Evolutionary conservation across 1,284 basidiomycete genomes (phyloP), one percentile per base, ranked within the genome.

Genomic region (Austropuccinia psidii): DNA sequence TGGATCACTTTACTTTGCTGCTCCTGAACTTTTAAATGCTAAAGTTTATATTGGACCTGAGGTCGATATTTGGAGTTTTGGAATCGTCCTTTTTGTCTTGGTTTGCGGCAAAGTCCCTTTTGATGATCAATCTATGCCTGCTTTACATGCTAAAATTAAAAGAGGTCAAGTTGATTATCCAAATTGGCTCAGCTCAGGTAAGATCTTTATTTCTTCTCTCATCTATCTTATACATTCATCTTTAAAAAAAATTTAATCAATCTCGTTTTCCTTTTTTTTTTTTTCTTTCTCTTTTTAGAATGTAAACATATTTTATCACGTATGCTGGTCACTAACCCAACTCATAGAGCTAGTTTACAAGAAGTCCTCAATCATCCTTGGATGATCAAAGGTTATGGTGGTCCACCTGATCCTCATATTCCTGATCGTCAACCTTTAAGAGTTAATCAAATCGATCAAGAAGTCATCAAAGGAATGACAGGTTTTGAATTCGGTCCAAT

Each of bases 81-180:
- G 96, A 6, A 94, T 98, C 75, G 95, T 98, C 8, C 86, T 98
- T 11, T 98, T 98, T 79, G 94, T 97, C 15, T 85, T 98, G 58
- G 93, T 98, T 0, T 98, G 94, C 80, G 96, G 95, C 66, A 98
- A 96, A 82, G 95, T 98, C 0, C 95, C 95, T 0, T 98, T 98
- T 79, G 95, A 99, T 80, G 96, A 99, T 81, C 93, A 98, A 82
- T 93, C 90, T 79, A 98, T 98, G 95, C 96, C 95, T 1, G 95
- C 94, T 0, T 83, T 98, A 62, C 96, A 98, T 80, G 95, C 95
- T 49, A 98, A 98, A 84, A 98, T 99, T 83, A 99, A 98, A 82
- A 87, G 93, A 2, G 95, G 96, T 0, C 83, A 94, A 54, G 94
- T 97, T 58, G 95, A 98, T 80, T 98, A 98, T 80, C 95, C 95